Percentiles rank a stretch among this genome's conserved stretches.
phyloP scores from a whole-genome alignment of 164 flowering plant genomes.

The Berberis vulgaris region DNA sequence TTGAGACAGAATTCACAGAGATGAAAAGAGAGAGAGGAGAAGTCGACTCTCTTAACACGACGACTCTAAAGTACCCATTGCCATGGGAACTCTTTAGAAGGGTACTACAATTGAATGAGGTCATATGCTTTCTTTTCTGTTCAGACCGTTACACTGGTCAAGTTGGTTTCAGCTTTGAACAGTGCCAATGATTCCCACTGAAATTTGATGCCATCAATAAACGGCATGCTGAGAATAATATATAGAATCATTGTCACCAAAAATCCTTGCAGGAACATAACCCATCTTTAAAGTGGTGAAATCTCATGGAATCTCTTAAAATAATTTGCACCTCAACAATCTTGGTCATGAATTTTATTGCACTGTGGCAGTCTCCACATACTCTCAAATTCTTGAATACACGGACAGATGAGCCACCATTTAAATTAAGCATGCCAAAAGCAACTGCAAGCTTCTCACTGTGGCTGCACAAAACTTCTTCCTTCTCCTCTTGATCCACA shows the following conservation, averaged over 20 bases:
- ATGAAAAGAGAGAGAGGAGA: too few species aligned
- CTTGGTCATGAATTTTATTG: slow-evolving; percentile 46
- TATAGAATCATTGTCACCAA: slow-evolving; percentile 26
- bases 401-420: slow-evolving; percentile 28
- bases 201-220: too few species aligned
- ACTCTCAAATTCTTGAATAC: slow-evolving; percentile 57
- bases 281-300: slow-evolving; percentile 48
- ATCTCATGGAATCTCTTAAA: slow-evolving; percentile 45
- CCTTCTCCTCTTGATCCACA: slow-evolving; percentile 47
- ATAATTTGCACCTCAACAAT: slow-evolving; percentile 33
- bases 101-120: too few species aligned
- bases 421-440: slow-evolving; percentile 42
- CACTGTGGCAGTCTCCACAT: slow-evolving; percentile 54
- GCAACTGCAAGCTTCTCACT: slow-evolving; percentile 58
- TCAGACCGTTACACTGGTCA: too few species aligned
- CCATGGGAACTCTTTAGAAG: too few species aligned
- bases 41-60: too few species aligned
- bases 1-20: too few species aligned
- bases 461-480: slow-evolving; percentile 38
- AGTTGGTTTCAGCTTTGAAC: too few species aligned
- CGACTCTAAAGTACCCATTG: too few species aligned
- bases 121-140: too few species aligned
- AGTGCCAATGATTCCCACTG: too few species aligned
- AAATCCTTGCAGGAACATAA: slow-evolving; percentile 47
- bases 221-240: too few species aligned